Evolutionary conservation across 2,329 filamentous ascomycete genomes (phyloP), one percentile per base, ranked within the genome.

Genomic region (Diaporthe ampelina): DNA sequence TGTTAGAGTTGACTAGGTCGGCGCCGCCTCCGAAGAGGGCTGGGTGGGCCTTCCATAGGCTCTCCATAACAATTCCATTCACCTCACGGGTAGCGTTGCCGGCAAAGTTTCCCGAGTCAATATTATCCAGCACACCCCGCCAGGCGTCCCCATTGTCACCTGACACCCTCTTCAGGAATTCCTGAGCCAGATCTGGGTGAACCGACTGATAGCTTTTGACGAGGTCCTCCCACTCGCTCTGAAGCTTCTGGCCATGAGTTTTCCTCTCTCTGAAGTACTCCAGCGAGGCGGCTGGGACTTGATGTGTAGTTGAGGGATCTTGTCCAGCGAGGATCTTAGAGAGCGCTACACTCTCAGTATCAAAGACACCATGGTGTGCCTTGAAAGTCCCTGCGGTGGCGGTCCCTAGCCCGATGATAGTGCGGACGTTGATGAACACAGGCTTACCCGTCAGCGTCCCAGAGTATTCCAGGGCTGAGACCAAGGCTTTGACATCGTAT

Each of bases 311-410:
- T 0, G 85, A 82, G 0, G 86, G 83, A 73, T 89, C 82, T 77
- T 88, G 84, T 2, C 85, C 86, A 58, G 85, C 85, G 6, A 80
- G 79, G 61, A 79, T 83, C 82, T 91, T 91, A 79, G 89, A 86
- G 19, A 85, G 81, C 0, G 84, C 86, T 2, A 92, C 87, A 68
- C 89, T 88, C 1, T 88, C 84, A 1, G 83, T 81, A 7, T 89
- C 90, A 54, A 90, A 89, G 1, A 90, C 88, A 15, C 86, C 90
- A 29, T 90, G 89, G 75, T 92, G 91, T 0, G 90, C 87, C 26
- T 86, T 85, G 5, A 89, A 89, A 21, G 88, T 81, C 6, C 88
- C 88, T 0, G 86, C 86, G 5, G 85, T 83, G 4, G 82, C 81
- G 76, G 84, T 89, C 7, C 88, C 88, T 0, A 89, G 75, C 0